phyloP scores from a whole-genome alignment of 371 early-diverging fungal genomes.

The Nosema muscidifuracis region DNA sequence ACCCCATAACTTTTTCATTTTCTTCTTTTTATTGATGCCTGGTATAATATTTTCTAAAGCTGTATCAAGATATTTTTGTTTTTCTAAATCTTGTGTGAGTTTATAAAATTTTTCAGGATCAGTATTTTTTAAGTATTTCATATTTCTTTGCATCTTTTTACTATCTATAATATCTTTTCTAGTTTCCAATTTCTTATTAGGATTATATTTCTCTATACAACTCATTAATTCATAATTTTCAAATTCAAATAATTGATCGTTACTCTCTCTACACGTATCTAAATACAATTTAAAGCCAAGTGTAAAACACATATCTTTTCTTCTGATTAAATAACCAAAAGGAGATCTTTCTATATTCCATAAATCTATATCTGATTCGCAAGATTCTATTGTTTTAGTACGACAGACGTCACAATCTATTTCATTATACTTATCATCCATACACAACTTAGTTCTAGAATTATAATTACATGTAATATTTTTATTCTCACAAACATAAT shows the following conservation, averaged over 20 bases:
- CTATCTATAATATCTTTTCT: conserved; percentile 3
- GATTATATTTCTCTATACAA: conserved; percentile 12
- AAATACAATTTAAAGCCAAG: background rate
- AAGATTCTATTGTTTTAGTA: conserved; percentile 3
- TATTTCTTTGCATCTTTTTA: conserved; percentile 4
- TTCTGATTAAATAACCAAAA: conserved; percentile 11
- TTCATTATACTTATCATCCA: background rate
- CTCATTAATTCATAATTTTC: conserved; percentile 24
- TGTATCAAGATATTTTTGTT: conserved; percentile 7
- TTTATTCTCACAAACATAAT: background rate
- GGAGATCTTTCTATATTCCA: conserved; percentile 19
- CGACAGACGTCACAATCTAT: conserved; percentile 8
- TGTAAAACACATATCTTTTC: conserved; percentile 19
- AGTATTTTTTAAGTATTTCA: conserved; percentile 1
- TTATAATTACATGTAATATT: background rate
- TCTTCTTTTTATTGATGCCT: background rate
- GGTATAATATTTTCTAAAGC: conserved; percentile 17
- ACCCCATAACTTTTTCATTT: conserved; percentile 4
- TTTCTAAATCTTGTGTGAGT: background rate
- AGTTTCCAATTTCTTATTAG: background rate
- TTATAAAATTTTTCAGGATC: background rate
- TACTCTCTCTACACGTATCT: conserved; percentile 6
- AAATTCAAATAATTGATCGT: conserved; percentile 26
- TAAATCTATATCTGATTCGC: conserved; percentile 1
- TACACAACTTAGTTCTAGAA: conserved; percentile 3